A percentile compares a stretch with the other conserved stretches of the same genome.
phyloP scores from a whole-genome alignment of 768 basidiomycete species.

The Inosperma sp. region DNA sequence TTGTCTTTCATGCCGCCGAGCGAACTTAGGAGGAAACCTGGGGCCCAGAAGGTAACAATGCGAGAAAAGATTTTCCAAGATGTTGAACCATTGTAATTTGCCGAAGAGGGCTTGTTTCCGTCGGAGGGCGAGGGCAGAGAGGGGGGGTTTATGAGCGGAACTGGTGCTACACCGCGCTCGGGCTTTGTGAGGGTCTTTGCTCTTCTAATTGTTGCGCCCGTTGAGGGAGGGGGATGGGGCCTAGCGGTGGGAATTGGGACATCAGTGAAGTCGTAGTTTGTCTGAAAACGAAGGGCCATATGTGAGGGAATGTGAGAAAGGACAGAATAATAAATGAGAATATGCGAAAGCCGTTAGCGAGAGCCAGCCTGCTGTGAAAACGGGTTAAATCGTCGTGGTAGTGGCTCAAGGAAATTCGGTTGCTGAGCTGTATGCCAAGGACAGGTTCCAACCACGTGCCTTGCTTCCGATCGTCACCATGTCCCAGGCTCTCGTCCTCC shows the following conservation, averaged over 20 bases:
- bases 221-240: conserved; percentile 46
- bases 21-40: conserved; percentile 65
- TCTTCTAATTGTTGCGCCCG: conserved; percentile 65
- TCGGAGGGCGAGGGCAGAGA: conserved; percentile 35
- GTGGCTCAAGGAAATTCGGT: conserved; percentile 7
- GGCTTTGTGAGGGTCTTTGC: conserved; percentile 96
- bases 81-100: conserved; percentile 44
- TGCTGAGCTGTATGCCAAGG: too few relatives aligned
- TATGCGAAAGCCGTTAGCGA: conserved; percentile 17
- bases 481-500: conserved; percentile 35
- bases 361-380: conserved; percentile 23
- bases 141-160: conserved; percentile 88
- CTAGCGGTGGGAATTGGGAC: conserved; percentile 67
- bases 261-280: conserved; percentile 51
- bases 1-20: conserved; percentile 80
- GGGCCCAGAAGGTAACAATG: conserved; percentile 88
- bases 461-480: conserved; percentile 7
- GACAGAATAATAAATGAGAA: conserved; percentile 24
- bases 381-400: neutral
- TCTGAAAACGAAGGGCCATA: conserved; percentile 55
- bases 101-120: conserved; percentile 23
- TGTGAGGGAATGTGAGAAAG: conserved; percentile 1
- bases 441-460: neutral
- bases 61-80: conserved; percentile 82
- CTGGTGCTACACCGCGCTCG: conserved; percentile 90